Conservation (phyloP, 169 alveolate genomes). For the Cryptosporidium tyzzeri region DNA sequence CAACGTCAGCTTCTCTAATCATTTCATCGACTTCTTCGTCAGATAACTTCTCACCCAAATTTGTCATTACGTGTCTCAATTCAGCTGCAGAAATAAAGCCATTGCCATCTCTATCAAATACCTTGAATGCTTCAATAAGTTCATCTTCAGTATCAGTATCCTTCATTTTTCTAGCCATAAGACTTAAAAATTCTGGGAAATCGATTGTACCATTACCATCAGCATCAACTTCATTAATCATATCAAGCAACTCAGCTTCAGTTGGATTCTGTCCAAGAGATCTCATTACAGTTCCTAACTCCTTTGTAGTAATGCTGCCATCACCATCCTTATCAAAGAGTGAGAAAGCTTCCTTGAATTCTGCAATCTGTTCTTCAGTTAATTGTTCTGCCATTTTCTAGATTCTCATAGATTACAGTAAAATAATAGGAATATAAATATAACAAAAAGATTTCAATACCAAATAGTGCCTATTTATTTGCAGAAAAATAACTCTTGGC, state of each 20-base stretch:
- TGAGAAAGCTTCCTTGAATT: conserved; percentile 99
- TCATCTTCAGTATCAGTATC: conserved; percentile 99
- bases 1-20: conserved; percentile 99
- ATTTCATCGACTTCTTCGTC: conserved; percentile 99
- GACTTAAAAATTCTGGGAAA: conserved; percentile 98
- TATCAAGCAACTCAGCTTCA: conserved; percentile 95
- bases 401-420: not conserved
- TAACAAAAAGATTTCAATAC: not conserved
- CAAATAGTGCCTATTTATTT: not conserved
- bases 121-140: conserved; percentile 97
- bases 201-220: conserved; percentile 97
- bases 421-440: not conserved
- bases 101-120: conserved; percentile 95
- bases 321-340: conserved; percentile 99
- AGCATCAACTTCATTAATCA: conserved; percentile 95
- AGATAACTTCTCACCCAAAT: conserved; percentile 97
- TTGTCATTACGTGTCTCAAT: conserved; percentile 98
- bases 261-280: conserved; percentile 97
- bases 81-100: conserved; percentile 99
- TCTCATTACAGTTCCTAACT: conserved; percentile 91
- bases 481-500: not conserved
- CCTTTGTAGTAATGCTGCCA: conserved; percentile 94
- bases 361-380: conserved; percentile 99
- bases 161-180: conserved; percentile 99
- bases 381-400: conserved; percentile 96